These are phyloP conservation scores for Stramenopiles sp. DNA, from an alignment of 352 stramenopile species.

Conservation along the genomic window DNA sequence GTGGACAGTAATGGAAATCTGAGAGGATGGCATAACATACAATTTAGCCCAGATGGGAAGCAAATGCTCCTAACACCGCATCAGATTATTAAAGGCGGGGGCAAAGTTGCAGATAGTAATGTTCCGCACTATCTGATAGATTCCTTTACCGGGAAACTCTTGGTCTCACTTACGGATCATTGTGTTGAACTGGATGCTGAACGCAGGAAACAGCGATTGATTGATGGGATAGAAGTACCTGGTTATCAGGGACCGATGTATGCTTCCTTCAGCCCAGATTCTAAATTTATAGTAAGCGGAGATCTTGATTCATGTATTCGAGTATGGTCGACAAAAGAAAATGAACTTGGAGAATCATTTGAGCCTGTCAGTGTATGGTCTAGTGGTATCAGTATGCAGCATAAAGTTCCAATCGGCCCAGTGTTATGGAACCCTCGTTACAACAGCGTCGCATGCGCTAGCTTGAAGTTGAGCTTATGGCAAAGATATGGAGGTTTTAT, in stretches of 20 bases:
- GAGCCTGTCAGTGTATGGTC: neutral
- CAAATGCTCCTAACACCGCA: slow-evolving; percentile 2
- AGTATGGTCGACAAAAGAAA: slow-evolving; percentile 5
- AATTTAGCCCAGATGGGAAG: slow-evolving; percentile 10
- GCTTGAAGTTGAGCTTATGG: neutral
- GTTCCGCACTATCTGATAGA: neutral
- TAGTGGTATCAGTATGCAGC: neutral
- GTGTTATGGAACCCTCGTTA: neutral
- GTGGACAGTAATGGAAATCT: neutral
- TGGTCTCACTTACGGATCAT: neutral
- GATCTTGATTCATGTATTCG: neutral
- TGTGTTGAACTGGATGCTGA: neutral
- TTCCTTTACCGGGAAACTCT: slow-evolving; percentile 3
- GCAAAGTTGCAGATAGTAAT: neutral
- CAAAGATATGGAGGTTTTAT: too few relatives aligned
- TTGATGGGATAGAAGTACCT: neutral
- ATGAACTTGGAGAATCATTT: neutral
- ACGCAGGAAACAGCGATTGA: neutral
- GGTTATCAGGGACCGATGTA: slow-evolving; percentile 1
- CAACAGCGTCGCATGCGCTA: neutral
- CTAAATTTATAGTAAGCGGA: neutral
- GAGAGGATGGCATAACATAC: slow-evolving; percentile 3
- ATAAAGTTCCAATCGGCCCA: neutral
- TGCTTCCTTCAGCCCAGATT: neutral
- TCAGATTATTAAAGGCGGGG: neutral